A percentile compares a stretch with the other conserved stretches of the same genome.
phyloP scores from a whole-genome alignment of 169 alveolate genomes.

The Plasmodium reichenowi region DNA sequence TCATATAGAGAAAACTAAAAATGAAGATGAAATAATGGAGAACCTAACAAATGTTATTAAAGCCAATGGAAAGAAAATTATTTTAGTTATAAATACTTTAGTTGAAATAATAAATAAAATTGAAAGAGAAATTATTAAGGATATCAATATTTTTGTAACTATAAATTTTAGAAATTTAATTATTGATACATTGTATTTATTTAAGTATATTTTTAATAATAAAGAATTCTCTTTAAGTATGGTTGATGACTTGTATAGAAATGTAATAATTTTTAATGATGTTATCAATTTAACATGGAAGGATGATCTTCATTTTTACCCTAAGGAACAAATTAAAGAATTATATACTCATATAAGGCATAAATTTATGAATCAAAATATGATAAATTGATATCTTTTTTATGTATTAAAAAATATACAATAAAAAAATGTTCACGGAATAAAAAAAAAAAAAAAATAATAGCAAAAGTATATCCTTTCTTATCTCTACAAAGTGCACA shows the following conservation, averaged over 20 bases:
- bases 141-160: conserved; percentile 34
- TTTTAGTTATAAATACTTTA: conserved; percentile 48
- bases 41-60: conserved; percentile 51
- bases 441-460: too few relatives aligned
- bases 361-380: too few relatives aligned
- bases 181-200: conserved; percentile 53
- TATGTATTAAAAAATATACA: too few relatives aligned
- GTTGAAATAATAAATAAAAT: conserved; percentile 50
- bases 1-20: conserved; percentile 45
- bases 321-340: conserved; percentile 67
- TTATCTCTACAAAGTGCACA: too few relatives aligned
- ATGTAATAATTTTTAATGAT: conserved; percentile 18
- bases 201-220: conserved; percentile 55
- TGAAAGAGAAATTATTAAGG: conserved; percentile 39
- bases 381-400: too few relatives aligned
- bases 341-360: conserved; percentile 37
- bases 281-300: conserved; percentile 29
- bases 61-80: conserved; percentile 44
- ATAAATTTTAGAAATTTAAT: conserved; percentile 63
- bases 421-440: too few relatives aligned
- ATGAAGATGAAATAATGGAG: conserved; percentile 72
- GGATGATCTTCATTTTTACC: conserved; percentile 54
- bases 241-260: conserved; percentile 57
- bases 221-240: conserved; percentile 36
- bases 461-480: too few relatives aligned